Evolutionary conservation across 177 flowering plant genomes (phyloP), one percentile per base, ranked within the genome.

Genomic region (Vitis hybrid): DNA sequence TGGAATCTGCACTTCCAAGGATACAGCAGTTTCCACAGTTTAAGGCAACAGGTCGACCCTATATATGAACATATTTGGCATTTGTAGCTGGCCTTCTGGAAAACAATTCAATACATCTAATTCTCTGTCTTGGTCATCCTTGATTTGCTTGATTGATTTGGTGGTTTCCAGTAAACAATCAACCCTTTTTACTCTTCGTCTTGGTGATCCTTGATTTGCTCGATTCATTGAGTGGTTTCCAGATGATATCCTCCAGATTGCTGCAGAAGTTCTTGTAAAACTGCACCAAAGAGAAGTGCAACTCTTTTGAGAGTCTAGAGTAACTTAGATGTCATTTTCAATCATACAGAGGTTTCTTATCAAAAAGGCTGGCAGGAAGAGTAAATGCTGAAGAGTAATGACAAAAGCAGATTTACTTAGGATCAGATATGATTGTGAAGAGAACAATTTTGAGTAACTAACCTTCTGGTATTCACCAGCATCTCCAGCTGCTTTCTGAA

Each of bases 201-300:
- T 81, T 92, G 66, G 81, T 64, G 26, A 75, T 70, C 76, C 84
- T 83, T 50, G 88, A 76, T 76, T 81, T 89, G 81, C 77, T 68
- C 5, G 82, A 70, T 72, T 89, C 98, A 49, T 64, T 72, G 1
- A 86, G 85, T 60, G 92, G 94, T 64, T 85, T 90, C 99, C 99
- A 95, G 48, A 95, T 89, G 67, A 93, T 90, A 71, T 95, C 99
- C 2, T 95, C 97, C 40, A 95, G 97, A 64, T 95, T 91, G 81
- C 81, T 52, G 66, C 88, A 90, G 58, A 95, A 95, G 60, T 74
- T 91, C 81, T 89, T 89, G 88, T 88, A 92, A 70, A 95, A 95
- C 98, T 95, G 90, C 81, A 74, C 14, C 48, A 40, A 57, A 13
- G n/a, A 40, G 50, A 18, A 14, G 17, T 18, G 23, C 0, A 52